A percentile compares a stretch with the other conserved stretches of the same genome.
Conservation (phyloP, 2,329 filamentous ascomycete genomes). For the Shiraia sp. region DNA sequence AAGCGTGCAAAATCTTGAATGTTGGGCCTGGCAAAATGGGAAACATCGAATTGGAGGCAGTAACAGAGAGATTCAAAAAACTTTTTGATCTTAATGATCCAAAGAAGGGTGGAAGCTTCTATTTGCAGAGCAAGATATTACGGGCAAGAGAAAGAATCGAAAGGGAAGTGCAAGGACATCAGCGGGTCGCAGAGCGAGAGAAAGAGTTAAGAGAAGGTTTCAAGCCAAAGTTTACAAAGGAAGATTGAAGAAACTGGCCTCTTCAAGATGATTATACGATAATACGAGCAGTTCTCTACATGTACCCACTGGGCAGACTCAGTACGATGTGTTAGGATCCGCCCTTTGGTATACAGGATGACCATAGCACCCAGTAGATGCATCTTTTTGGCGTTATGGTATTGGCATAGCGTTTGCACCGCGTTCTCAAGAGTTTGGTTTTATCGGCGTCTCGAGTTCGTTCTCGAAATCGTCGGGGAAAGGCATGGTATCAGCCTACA, state of each 20-base stretch:
- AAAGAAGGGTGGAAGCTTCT: constrained; percentile 95
- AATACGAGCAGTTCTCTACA: no score
- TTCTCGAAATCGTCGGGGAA: background rate
- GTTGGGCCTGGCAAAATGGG: constrained; percentile 84
- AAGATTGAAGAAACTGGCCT: constrained; percentile 46
- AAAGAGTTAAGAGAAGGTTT: constrained; percentile 82
- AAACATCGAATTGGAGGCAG: constrained; percentile 75
- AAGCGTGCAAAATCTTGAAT: constrained; percentile 96
- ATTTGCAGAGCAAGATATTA: constrained; percentile 95
- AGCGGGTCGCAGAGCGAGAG: constrained; percentile 72
- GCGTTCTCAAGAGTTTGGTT: constrained; percentile 1
- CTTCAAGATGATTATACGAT: background rate
- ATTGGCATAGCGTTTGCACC: constrained; percentile 24
- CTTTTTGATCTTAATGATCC: constrained; percentile 95
- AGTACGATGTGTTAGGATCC: no score
- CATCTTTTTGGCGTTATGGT: constrained; percentile 3
- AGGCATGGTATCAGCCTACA: background rate
- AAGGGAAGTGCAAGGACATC: constrained; percentile 74
- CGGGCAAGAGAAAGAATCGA: constrained; percentile 91
- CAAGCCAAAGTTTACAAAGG: constrained; percentile 95
- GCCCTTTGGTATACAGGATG: no score
- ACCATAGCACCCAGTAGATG: background rate
- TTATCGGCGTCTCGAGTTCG: background rate
- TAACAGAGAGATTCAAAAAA: constrained; percentile 88
- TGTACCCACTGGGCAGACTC: no score